These are phyloP conservation scores for Edaphochlamys debaryana DNA, from an alignment of 139 green algal species.

Conservation along the genomic window DNA sequence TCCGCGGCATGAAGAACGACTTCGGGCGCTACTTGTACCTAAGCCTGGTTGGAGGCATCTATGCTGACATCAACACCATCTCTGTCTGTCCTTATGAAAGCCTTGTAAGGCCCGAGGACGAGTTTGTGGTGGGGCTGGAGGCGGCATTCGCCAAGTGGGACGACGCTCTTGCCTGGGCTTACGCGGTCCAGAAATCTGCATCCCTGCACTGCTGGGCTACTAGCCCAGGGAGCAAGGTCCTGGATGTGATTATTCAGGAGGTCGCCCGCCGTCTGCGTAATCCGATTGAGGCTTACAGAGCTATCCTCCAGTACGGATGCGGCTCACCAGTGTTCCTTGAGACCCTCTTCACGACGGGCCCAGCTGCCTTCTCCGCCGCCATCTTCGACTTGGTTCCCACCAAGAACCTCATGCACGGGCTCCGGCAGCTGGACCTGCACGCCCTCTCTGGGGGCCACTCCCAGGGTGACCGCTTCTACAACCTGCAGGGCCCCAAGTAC, in stretches of 20 bases:
- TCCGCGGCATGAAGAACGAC: not conserved
- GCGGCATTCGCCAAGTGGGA: not conserved
- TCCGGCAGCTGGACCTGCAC: not conserved
- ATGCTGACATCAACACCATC: not conserved
- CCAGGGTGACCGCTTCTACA: not conserved
- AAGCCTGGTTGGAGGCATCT: not conserved
- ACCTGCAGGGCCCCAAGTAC: not conserved
- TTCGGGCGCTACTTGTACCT: not conserved
- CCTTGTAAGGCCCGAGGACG: not conserved
- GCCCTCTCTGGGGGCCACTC: not conserved
- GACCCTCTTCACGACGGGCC: not conserved
- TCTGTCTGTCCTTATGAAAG: not conserved
- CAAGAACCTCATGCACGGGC: not conserved
- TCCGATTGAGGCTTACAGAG: not conserved
- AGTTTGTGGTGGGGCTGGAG: not conserved
- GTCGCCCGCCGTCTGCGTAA: not conserved
- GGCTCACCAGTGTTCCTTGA: not conserved
- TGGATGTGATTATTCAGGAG: not conserved
- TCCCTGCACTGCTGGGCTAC: not conserved
- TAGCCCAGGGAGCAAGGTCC: not conserved
- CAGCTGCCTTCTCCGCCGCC: not conserved
- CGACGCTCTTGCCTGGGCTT: not conserved
- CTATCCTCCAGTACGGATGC: not conserved
- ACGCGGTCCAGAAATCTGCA: not conserved
- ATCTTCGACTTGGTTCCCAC: too few relatives aligned